Base-by-base conservation (phyloP, 2,329 filamentous ascomycete genomes). In the Clarireedia homoeocarpa region DNA sequence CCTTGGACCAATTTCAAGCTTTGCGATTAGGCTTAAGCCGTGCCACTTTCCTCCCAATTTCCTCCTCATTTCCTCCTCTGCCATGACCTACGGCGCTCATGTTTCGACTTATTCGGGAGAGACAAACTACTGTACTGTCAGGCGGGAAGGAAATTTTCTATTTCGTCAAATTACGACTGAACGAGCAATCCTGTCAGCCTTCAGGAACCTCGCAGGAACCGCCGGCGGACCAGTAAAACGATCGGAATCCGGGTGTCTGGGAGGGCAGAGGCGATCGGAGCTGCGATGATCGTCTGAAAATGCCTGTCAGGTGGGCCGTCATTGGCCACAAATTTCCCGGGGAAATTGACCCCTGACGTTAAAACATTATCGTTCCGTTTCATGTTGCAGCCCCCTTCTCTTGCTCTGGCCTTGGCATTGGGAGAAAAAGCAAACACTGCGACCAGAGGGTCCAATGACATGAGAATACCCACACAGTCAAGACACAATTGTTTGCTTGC, bases 301-400 rank as follows among this genome's bases (percentile, higher is more conserved):
- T 34, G 30, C 30, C 12, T 12, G 30, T 34, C 30, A 34, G 10
- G 23, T 26, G 17, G 12, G 26, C 12, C 15, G 46, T 48, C 17
- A 53, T 53, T 53, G 51, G 51, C 10, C 26, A 26, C 20, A 26
- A 30, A 23, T 20, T 39, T 30, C 20, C 42, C 36, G 14, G 6
- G 26, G 30, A 53, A 39, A 44, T 47, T 47, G 17, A 42, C 1
- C 30, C 24, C 27, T 20, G 51, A 44, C 51, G 51, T 20, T 53
- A 53, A 49, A 53, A 39, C 30, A 53, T 53, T 38, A 47, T 53
- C 51, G 51, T 39, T 53, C 38, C 14, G 51, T 53, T 53, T 53
- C 51, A 53, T 20, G 38, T 47, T 48, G 10, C 23, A 5, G 15
- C 51, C 51, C 50, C 51, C 38, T 15, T 53, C 14, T 10, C 17